A percentile compares a stretch with the other conserved stretches of the same genome.
Conservation (phyloP, 1,284 basidiomycete genomes). For the Cryptococcus deneoformans region DNA sequence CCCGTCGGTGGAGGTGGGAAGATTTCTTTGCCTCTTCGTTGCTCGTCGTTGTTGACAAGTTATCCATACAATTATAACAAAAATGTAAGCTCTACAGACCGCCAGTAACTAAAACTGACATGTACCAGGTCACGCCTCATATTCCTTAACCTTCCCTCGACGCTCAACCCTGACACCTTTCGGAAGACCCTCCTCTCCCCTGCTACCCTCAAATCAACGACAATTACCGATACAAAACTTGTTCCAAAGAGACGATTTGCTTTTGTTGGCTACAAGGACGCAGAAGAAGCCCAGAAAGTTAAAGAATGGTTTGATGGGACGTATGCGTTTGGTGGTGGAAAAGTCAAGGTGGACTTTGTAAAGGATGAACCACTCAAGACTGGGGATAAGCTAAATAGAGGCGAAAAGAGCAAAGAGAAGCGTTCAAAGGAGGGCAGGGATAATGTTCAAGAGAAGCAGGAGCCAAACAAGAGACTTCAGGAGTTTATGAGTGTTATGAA, state of each 20-base stretch:
- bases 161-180: constrained; percentile 55
- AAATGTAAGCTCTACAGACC: background rate
- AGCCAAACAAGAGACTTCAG: constrained; percentile 60
- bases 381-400: constrained; percentile 21
- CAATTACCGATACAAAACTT: constrained; percentile 83
- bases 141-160: constrained; percentile 83
- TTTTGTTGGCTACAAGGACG: constrained; percentile 85
- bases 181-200: constrained; percentile 53
- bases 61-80: background rate
- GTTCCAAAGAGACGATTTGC: constrained; percentile 82
- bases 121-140: constrained; percentile 74
- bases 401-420: constrained; percentile 3
- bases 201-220: constrained; percentile 29
- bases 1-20: too few species aligned
- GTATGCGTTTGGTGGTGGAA: constrained; percentile 63
- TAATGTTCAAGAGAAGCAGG: background rate
- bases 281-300: constrained; percentile 70
- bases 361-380: constrained; percentile 56
- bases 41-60: too few species aligned
- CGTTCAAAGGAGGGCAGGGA: constrained; percentile 1
- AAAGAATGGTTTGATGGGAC: constrained; percentile 83
- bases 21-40: too few species aligned
- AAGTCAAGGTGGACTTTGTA: constrained; percentile 73
- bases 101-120: background rate
- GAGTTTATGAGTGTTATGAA: constrained; percentile 52